These are phyloP conservation scores for Backusella mclennaniae DNA, from an alignment of 192 early-diverging fungal genomes.

Conservation along the genomic window DNA sequence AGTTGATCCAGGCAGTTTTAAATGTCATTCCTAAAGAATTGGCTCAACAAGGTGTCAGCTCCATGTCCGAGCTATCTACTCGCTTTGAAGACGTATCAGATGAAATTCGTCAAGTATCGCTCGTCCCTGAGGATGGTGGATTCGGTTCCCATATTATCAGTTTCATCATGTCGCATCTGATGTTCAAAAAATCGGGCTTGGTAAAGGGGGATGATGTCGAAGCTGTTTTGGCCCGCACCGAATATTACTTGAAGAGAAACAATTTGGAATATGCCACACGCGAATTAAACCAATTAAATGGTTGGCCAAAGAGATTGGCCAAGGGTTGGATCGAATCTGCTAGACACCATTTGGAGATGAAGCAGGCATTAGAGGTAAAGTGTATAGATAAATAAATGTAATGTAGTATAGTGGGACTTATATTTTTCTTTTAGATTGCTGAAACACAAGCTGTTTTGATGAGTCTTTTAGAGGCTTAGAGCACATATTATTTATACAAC, in stretches of 20 bases:
- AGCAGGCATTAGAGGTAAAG: conserved; percentile 51
- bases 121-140: conserved; percentile 87
- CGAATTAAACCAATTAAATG: conserved; percentile 89
- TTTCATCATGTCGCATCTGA: conserved; percentile 62
- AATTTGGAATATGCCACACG: conserved; percentile 86
- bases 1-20: conserved; percentile 59
- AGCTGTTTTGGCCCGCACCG: conserved; percentile 73
- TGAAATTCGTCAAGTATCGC: conserved; percentile 72
- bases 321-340: conserved; percentile 85
- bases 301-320: conserved; percentile 89
- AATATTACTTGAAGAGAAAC: conserved; percentile 69
- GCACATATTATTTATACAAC: not conserved
- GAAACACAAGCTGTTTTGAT: conserved; percentile 21
- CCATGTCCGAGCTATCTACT: conserved; percentile 60
- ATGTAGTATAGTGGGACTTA: not conserved
- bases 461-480: conserved; percentile 23
- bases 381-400: not conserved
- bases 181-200: conserved; percentile 85
- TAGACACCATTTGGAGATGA: conserved; percentile 79
- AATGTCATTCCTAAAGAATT: conserved; percentile 53
- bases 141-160: conserved; percentile 81
- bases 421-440: conserved; percentile 7
- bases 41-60: conserved; percentile 62
- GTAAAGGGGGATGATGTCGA: conserved; percentile 87
- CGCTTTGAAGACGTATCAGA: conserved; percentile 70